A percentile compares a stretch with the other conserved stretches of the same genome.
These are phyloP conservation scores for Rhizopus delemar DNA, from an alignment of 371 early-diverging fungal genomes.

Conservation along the genomic window DNA sequence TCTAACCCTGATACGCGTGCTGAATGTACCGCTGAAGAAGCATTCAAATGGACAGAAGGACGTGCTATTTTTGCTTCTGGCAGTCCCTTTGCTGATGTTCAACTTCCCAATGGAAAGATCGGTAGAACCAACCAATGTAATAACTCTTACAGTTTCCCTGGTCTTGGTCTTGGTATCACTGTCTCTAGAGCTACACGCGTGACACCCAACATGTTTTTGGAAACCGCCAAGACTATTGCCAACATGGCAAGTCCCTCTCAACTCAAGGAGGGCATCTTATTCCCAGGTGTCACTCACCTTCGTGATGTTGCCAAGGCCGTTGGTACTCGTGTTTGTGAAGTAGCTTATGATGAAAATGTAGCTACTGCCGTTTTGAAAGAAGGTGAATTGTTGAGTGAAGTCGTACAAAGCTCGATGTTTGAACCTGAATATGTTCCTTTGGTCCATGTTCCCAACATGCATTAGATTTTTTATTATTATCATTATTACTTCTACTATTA, in stretches of 20 bases:
- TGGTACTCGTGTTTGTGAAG: slow-evolving; percentile 60
- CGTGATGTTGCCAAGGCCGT: slow-evolving; percentile 57
- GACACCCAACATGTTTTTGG: slow-evolving; percentile 60
- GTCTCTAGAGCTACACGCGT: slow-evolving; percentile 56
- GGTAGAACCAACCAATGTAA: slow-evolving; percentile 64
- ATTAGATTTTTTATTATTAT: not conserved
- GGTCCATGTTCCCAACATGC: slow-evolving; percentile 34
- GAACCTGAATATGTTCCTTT: slow-evolving; percentile 61
- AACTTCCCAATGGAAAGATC: slow-evolving; percentile 44
- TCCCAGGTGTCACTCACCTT: slow-evolving; percentile 56
- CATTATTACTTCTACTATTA: too few species aligned
- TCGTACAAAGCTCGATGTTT: slow-evolving; percentile 57
- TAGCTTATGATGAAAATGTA: slow-evolving; percentile 57
- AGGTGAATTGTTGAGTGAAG: slow-evolving; percentile 52
- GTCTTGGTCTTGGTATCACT: slow-evolving; percentile 61
- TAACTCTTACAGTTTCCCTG: slow-evolving; percentile 64
- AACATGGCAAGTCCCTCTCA: slow-evolving; percentile 58
- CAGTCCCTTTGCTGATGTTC: slow-evolving; percentile 57
- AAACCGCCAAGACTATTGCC: slow-evolving; percentile 60
- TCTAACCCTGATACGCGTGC: slow-evolving; percentile 67
- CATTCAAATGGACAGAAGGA: slow-evolving; percentile 63
- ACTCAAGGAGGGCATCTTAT: slow-evolving; percentile 59
- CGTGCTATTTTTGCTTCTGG: slow-evolving; percentile 67
- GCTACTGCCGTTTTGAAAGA: slow-evolving; percentile 47
- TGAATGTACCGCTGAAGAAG: slow-evolving; percentile 67